Conservation (phyloP, 352 stramenopile species). For the Phytophthora sansomeana region DNA sequence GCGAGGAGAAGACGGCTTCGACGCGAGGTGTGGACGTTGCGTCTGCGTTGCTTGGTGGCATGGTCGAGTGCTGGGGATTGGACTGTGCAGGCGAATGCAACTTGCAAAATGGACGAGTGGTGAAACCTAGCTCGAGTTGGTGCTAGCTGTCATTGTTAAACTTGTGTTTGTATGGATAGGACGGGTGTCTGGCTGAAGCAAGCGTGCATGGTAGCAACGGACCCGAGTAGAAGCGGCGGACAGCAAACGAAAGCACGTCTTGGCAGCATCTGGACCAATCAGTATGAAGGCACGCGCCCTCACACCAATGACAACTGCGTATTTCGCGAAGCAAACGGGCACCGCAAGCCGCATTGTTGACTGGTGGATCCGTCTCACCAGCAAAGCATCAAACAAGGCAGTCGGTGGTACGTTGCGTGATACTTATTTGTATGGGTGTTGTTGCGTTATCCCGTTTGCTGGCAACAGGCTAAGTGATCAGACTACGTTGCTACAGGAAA, state of each 20-base stretch:
- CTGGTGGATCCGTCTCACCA: slow-evolving; percentile 19
- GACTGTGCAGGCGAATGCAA: slow-evolving; percentile 17
- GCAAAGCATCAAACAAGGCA: slow-evolving; percentile 16
- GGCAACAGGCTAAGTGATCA: background rate
- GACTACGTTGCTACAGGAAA: background rate
- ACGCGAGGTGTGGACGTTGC: slow-evolving; percentile 17
- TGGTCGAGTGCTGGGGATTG: slow-evolving; percentile 8
- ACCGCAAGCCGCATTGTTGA: slow-evolving; percentile 14
- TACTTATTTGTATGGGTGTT: slow-evolving; percentile 1
- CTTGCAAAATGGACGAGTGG: slow-evolving; percentile 22
- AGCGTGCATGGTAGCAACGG: background rate
- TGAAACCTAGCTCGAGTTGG: background rate
- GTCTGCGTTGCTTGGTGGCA: slow-evolving; percentile 29
- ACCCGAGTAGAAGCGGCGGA: slow-evolving; percentile 1
- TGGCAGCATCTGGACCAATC: slow-evolving; percentile 23
- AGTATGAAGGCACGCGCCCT: slow-evolving; percentile 22
- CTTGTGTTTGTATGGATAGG: background rate
- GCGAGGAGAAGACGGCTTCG: slow-evolving; percentile 26
- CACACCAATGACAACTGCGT: slow-evolving; percentile 23
- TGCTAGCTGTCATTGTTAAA: background rate
- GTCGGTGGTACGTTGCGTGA: background rate
- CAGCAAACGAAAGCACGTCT: slow-evolving; percentile 5
- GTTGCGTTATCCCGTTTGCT: slow-evolving; percentile 4
- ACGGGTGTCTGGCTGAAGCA: background rate
- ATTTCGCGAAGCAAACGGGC: slow-evolving; percentile 1